phyloP scores from a whole-genome alignment of 1,139 yeast genomes.

The Saccharomyces hybrid region DNA sequence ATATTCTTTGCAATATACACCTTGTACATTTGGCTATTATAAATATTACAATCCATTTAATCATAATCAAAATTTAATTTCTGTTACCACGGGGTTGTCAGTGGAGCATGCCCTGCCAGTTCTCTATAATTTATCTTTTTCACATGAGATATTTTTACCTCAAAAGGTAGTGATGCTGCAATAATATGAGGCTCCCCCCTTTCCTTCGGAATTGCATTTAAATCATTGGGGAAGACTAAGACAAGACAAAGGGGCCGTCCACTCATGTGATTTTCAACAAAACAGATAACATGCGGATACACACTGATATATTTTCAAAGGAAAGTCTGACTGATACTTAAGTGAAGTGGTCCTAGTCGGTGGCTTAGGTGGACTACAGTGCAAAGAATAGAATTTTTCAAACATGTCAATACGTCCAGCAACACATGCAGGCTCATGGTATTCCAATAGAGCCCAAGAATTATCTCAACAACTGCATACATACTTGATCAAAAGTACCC shows the following conservation, averaged over 20 bases:
- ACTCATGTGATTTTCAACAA: not conserved
- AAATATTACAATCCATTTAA: not conserved
- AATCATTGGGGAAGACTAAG: not conserved
- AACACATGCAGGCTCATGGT: conserved; percentile 90
- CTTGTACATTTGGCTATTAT: not conserved
- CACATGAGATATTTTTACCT: not conserved
- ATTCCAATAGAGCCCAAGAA: conserved; percentile 39
- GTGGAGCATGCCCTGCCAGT: not conserved
- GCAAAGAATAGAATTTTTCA: not conserved
- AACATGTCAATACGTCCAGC: conserved; percentile 46
- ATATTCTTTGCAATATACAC: not conserved
- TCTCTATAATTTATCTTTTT: not conserved
- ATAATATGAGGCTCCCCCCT: not conserved
- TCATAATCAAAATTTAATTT: not conserved
- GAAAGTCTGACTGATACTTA: not conserved
- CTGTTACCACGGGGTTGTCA: not conserved
- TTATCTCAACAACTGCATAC: conserved; percentile 44
- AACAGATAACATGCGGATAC: not conserved
- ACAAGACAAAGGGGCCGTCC: not conserved
- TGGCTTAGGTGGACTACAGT: not conserved
- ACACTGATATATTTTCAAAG: not conserved
- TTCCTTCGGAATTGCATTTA: not conserved
- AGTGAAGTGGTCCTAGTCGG: not conserved
- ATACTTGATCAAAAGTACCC: conserved; percentile 34
- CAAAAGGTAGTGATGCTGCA: not conserved